A percentile compares a stretch with the other conserved stretches of the same genome.
phyloP scores from a whole-genome alignment of 208 protist genomes.

The Acanthamoeba healyi region DNA sequence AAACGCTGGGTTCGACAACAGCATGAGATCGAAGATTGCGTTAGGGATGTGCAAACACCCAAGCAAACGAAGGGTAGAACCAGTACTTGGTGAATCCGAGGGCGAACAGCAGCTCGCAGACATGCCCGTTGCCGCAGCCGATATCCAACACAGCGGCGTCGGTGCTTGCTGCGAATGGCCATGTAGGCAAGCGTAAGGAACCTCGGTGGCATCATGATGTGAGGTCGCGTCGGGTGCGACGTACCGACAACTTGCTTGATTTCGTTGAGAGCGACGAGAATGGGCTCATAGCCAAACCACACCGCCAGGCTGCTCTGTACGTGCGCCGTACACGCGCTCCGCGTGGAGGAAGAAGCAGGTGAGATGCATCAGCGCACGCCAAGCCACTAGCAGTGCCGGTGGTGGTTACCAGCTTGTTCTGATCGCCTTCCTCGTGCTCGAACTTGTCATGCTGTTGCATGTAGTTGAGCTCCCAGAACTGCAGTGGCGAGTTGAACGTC shows the following conservation, averaged over 20 bases:
- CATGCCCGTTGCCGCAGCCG: constrained; percentile 42
- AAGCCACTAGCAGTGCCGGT: neutral
- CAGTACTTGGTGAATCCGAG: constrained; percentile 7
- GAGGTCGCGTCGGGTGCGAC: too few species aligned
- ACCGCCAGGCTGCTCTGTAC: constrained; percentile 23
- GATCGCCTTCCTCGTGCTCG: neutral
- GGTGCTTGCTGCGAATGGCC: neutral
- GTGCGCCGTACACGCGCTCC: too few species aligned
- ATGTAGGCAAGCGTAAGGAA: too few species aligned
- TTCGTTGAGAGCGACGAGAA: neutral
- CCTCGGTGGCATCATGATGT: too few species aligned
- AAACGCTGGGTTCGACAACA: too few species aligned
- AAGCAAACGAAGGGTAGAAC: neutral
- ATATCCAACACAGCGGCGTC: neutral
- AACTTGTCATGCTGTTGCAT: constrained; percentile 47
- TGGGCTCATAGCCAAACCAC: constrained; percentile 42
- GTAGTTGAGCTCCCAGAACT: constrained; percentile 58
- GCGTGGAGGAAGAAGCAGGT: too few species aligned
- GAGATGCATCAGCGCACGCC: neutral
- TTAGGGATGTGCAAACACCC: neutral
- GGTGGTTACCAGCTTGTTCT: constrained; percentile 29
- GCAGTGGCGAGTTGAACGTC: constrained; percentile 35
- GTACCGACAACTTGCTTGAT: neutral
- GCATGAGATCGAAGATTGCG: neutral
- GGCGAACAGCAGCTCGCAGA: constrained; percentile 15